Conservation (phyloP, 2,329 filamentous ascomycete genomes). For the Fusarium odoratissimum region DNA sequence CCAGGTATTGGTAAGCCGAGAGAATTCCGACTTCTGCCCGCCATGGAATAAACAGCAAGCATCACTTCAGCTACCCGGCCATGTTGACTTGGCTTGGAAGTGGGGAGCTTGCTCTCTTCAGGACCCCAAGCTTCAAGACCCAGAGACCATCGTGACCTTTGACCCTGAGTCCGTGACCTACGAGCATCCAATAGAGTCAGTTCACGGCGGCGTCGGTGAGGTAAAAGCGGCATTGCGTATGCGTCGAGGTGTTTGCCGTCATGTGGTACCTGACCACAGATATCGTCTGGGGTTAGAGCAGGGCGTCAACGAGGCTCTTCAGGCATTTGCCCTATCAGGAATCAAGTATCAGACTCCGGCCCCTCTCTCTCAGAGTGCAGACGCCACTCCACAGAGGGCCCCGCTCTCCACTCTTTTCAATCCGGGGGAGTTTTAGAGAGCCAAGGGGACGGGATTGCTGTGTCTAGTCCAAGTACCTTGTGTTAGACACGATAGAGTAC, state of each 20-base stretch:
- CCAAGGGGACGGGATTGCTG: background rate
- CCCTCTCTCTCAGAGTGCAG: conserved; percentile 11
- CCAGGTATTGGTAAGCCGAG: conserved; percentile 3
- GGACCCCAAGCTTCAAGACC: background rate
- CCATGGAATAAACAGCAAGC: background rate
- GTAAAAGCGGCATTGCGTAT: conserved; percentile 34
- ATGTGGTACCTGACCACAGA: conserved; percentile 40
- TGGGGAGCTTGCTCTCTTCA: conserved; percentile 16
- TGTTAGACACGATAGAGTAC: conserved; percentile 8
- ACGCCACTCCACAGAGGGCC: conserved; percentile 15
- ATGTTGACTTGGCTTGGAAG: conserved; percentile 13
- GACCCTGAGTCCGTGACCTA: conserved; percentile 42
- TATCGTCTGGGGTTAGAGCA: conserved; percentile 35
- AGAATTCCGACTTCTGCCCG: conserved; percentile 10
- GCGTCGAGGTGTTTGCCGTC: conserved; percentile 28
- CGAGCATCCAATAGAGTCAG: conserved; percentile 26
- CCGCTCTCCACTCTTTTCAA: conserved; percentile 35
- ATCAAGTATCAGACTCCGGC: conserved; percentile 10
- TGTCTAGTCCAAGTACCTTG: background rate
- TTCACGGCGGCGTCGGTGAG: conserved; percentile 44
- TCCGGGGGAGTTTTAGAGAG: conserved; percentile 31
- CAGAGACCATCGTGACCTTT: conserved; percentile 39
- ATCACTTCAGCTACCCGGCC: background rate
- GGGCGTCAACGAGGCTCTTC: conserved; percentile 19
- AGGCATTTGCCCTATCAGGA: conserved; percentile 30